These are phyloP conservation scores for Curvularia verruculosa DNA, from an alignment of 2,329 filamentous ascomycete species.

Conservation along the genomic window DNA sequence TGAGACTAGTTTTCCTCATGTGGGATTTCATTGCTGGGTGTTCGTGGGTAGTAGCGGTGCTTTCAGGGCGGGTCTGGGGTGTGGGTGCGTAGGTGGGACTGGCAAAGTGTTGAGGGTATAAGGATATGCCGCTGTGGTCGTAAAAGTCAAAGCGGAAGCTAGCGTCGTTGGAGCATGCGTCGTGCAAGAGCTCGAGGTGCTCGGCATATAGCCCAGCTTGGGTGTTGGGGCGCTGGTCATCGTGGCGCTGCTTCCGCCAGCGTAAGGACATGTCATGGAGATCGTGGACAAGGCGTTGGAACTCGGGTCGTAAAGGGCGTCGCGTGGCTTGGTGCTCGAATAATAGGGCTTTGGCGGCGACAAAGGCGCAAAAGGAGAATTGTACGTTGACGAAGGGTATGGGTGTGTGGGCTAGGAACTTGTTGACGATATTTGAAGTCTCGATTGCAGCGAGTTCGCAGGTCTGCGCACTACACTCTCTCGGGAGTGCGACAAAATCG, in stretches of 20 bases:
- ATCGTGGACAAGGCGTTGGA: slow-evolving; percentile 29
- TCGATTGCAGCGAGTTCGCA: slow-evolving; percentile 43
- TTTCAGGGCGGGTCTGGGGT: slow-evolving; percentile 18
- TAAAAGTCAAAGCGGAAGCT: slow-evolving; percentile 40
- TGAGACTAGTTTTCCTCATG: slow-evolving; percentile 23
- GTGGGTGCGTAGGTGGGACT: slow-evolving; percentile 28
- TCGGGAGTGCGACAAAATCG: slow-evolving; percentile 39
- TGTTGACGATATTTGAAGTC: slow-evolving; percentile 43
- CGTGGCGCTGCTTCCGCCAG: slow-evolving; percentile 22
- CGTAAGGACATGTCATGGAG: slow-evolving; percentile 39
- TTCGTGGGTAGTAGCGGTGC: slow-evolving; percentile 13
- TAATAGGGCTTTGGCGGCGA: slow-evolving; percentile 42
- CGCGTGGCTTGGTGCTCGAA: slow-evolving; percentile 33
- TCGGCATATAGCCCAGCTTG: slow-evolving; percentile 38
- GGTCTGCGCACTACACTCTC: slow-evolving; percentile 43
- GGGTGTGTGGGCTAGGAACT: slow-evolving; percentile 36
- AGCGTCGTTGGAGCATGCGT: slow-evolving; percentile 27
- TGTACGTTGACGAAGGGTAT: slow-evolving; percentile 46
- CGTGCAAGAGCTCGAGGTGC: slow-evolving; percentile 32
- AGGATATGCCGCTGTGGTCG: slow-evolving; percentile 36
- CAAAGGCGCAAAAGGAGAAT: slow-evolving; percentile 42
- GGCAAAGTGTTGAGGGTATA: slow-evolving; percentile 24
- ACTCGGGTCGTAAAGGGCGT: slow-evolving; percentile 32
- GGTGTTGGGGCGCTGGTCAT: slow-evolving; percentile 9
- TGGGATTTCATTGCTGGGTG: slow-evolving; percentile 6